phyloP scores from a whole-genome alignment of 352 stramenopile species.

The Phytopythium delawarense region DNA sequence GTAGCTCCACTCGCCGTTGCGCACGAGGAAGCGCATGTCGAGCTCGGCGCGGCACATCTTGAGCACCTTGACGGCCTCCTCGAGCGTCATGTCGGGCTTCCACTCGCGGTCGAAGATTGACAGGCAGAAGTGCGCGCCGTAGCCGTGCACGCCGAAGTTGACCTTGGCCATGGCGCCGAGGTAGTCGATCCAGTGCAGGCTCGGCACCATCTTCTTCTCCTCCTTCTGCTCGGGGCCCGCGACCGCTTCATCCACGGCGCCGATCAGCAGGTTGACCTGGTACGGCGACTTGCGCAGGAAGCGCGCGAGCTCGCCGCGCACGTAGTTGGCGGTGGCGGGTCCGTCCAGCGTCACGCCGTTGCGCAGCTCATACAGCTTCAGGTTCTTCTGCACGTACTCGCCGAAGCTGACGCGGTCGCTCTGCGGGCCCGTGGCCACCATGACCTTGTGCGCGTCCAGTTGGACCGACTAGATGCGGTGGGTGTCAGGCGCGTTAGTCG shows the following conservation, averaged over 20 bases:
- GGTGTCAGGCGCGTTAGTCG: background rate
- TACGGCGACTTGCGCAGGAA: conserved; percentile 82
- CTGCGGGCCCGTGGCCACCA: conserved; percentile 73
- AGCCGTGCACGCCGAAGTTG: conserved; percentile 86
- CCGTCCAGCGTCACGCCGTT: conserved; percentile 84
- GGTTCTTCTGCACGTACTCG: conserved; percentile 90
- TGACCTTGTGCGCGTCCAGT: conserved; percentile 80
- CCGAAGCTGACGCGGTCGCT: conserved; percentile 78
- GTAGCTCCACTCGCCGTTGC: conserved; percentile 85
- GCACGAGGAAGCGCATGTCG: conserved; percentile 82
- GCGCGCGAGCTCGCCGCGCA: conserved; percentile 73
- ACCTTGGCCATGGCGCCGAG: conserved; percentile 80
- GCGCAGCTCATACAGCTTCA: conserved; percentile 89
- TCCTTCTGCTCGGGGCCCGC: conserved; percentile 15
- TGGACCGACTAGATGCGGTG: conserved; percentile 43
- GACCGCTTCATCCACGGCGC: conserved; percentile 47
- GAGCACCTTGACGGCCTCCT: conserved; percentile 67
- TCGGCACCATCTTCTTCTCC: conserved; percentile 34
- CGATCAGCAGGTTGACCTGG: conserved; percentile 84
- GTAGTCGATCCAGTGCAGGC: conserved; percentile 90
- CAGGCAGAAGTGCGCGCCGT: conserved; percentile 79
- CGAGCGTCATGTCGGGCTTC: conserved; percentile 80
- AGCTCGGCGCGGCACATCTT: conserved; percentile 80
- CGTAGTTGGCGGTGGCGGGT: conserved; percentile 77
- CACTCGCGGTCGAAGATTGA: conserved; percentile 88